These are phyloP conservation scores for Ceratocystis eucalypticola DNA, from an alignment of 2,329 filamentous ascomycete genomes.

Conservation along the genomic window DNA sequence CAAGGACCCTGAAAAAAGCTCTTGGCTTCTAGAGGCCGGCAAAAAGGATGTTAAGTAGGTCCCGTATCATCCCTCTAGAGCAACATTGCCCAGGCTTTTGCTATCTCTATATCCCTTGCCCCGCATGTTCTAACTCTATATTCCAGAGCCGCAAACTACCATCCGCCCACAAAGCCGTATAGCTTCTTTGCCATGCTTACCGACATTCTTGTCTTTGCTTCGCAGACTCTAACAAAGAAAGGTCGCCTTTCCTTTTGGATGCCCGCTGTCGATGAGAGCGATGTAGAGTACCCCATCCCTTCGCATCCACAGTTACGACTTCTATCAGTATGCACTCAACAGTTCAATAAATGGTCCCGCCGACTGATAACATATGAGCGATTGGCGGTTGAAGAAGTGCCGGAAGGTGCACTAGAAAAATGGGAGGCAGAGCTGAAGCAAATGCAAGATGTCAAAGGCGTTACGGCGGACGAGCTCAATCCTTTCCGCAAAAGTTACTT, in stretches of 20 bases:
- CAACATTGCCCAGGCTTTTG: too few relatives aligned
- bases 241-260: slow-evolving; percentile 92
- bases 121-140: background rate
- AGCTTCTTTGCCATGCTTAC: slow-evolving; percentile 81
- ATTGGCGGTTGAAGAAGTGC: slow-evolving; percentile 45
- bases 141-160: slow-evolving; percentile 48
- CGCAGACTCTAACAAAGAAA: slow-evolving; percentile 58
- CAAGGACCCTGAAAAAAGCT: slow-evolving; percentile 48
- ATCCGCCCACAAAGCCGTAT: slow-evolving; percentile 84
- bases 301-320: slow-evolving; percentile 62
- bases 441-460: slow-evolving; percentile 28
- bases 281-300: slow-evolving; percentile 63
- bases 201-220: slow-evolving; percentile 75
- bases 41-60: slow-evolving; percentile 54
- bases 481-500: slow-evolving; percentile 48
- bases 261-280: slow-evolving; percentile 71
- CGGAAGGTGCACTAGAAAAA: slow-evolving; percentile 29
- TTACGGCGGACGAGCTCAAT: slow-evolving; percentile 45
- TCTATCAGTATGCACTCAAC: slow-evolving; percentile 65
- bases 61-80: background rate
- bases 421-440: slow-evolving; percentile 21
- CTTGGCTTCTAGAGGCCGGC: slow-evolving; percentile 53
- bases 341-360: slow-evolving; percentile 87
- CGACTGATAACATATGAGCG: slow-evolving; percentile 76
- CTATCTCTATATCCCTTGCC: background rate